Conservation (phyloP, 2,329 filamentous ascomycete genomes). For the Leptographium radiaticola region DNA sequence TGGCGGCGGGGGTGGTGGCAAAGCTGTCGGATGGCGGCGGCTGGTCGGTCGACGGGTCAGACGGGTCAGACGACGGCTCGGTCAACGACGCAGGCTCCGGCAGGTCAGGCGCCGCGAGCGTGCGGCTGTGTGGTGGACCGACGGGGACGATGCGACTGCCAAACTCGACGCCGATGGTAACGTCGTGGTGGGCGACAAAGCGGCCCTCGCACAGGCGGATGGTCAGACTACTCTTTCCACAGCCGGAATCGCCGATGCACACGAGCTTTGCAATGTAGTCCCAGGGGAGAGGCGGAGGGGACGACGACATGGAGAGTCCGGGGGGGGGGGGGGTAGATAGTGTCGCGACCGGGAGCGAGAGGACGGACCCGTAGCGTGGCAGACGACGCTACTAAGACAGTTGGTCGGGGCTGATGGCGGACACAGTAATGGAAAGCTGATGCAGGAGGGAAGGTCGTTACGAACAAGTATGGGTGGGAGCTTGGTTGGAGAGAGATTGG, state of each 20-base stretch:
- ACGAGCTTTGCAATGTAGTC: constrained; percentile 99
- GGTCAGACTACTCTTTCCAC: constrained; percentile 87
- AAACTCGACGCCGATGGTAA: constrained; percentile 95
- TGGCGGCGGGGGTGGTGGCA: constrained; percentile 5
- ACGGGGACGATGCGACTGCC: constrained; percentile 87
- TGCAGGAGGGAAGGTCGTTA: neutral
- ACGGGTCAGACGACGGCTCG: neutral
- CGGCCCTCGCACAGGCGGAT: constrained; percentile 94
- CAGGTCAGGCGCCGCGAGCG: constrained; percentile 1
- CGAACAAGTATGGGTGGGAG: neutral
- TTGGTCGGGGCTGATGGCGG: neutral
- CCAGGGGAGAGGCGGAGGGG: constrained; percentile 50
- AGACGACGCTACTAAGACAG: too few relatives aligned
- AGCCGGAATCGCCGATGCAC: constrained; percentile 91
- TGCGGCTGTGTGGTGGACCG: constrained; percentile 59
- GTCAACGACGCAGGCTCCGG: constrained; percentile 4
- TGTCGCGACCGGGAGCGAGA: neutral
- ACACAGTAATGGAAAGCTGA: neutral
- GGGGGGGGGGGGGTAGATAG: neutral
- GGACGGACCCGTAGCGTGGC: neutral
- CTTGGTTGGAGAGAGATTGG: neutral
- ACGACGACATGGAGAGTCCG: constrained; percentile 33
- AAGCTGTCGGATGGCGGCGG: constrained; percentile 12
- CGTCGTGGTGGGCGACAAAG: constrained; percentile 88
- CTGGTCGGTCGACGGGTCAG: neutral